A percentile compares a stretch with the other conserved stretches of the same genome.
Conservation (phyloP, 371 early-diverging fungal genomes). For the Syncephalastrum contaminatum region DNA sequence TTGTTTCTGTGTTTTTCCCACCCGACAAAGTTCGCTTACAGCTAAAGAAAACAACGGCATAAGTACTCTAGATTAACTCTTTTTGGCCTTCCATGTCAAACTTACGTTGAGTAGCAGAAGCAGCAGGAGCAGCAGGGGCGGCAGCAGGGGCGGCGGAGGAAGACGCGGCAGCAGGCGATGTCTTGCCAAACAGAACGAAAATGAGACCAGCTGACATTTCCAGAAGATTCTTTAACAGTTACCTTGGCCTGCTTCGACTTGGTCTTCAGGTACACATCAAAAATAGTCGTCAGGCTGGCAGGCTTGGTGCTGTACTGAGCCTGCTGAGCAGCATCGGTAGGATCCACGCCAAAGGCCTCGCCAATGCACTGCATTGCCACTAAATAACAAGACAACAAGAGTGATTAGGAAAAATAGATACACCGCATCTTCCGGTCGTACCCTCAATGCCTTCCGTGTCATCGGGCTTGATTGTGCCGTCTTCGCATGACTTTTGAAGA, state of each 20-base stretch:
- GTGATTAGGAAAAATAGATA: background rate
- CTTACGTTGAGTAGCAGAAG: slow-evolving; percentile 19
- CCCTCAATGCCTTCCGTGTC: slow-evolving; percentile 91
- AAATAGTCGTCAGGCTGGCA: slow-evolving; percentile 75
- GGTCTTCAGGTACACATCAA: slow-evolving; percentile 88
- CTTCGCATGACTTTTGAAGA: slow-evolving; percentile 75
- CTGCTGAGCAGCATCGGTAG: slow-evolving; percentile 65
- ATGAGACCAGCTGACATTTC: slow-evolving; percentile 16
- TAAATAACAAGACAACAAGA: slow-evolving; percentile 7
- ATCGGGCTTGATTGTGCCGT: slow-evolving; percentile 77
- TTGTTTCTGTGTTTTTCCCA: background rate
- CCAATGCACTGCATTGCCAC: slow-evolving; percentile 93
- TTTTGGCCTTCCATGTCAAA: slow-evolving; percentile 1
- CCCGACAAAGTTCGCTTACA: background rate
- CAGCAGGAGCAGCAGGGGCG: slow-evolving; percentile 14
- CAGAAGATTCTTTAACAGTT: slow-evolving; percentile 13
- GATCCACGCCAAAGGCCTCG: slow-evolving; percentile 90
- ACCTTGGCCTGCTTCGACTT: slow-evolving; percentile 51
- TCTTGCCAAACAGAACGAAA: slow-evolving; percentile 2
- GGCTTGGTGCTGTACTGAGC: slow-evolving; percentile 81
- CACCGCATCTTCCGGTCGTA: slow-evolving; percentile 25
- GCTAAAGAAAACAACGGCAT: slow-evolving; percentile 1
- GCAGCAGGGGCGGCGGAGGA: slow-evolving; percentile 13
- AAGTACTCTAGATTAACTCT: too few relatives aligned
- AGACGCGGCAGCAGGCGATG: slow-evolving; percentile 7